phyloP scores from a whole-genome alignment of 345 rosid species.

The Citrus hindsii region DNA sequence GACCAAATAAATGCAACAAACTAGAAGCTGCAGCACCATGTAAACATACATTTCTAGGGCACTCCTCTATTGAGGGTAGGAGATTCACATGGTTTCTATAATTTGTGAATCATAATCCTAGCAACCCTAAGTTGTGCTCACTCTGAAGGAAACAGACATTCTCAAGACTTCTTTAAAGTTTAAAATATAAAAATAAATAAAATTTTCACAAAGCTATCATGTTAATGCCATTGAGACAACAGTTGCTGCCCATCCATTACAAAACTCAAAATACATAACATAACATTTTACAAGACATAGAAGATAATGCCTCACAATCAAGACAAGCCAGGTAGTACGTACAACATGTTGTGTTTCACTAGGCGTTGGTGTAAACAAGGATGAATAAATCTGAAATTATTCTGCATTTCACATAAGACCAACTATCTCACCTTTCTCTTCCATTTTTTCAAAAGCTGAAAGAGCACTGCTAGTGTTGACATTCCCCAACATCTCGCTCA shows the following conservation, averaged over 20 bases:
- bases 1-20: neutral
- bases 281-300: neutral
- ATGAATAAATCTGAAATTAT: neutral
- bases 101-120: neutral
- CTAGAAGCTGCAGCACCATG: neutral
- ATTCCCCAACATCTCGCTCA: slow-evolving; percentile 76
- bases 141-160: neutral
- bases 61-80: neutral
- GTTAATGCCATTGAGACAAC: neutral
- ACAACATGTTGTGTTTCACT: neutral
- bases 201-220: neutral
- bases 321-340: neutral
- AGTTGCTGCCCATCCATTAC: neutral
- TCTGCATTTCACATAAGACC: neutral
- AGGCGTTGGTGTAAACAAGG: neutral
- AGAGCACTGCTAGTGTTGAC: slow-evolving; percentile 76
- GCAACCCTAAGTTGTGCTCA: neutral
- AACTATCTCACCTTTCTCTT: slow-evolving; percentile 64
- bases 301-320: neutral
- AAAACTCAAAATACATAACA: neutral
- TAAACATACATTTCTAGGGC: neutral
- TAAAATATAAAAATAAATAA: neutral
- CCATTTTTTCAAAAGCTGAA: slow-evolving; percentile 81
- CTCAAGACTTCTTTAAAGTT: neutral
- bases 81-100: neutral